Conservation (phyloP, 441 rosid genomes). For the Bruguiera hainesii region DNA sequence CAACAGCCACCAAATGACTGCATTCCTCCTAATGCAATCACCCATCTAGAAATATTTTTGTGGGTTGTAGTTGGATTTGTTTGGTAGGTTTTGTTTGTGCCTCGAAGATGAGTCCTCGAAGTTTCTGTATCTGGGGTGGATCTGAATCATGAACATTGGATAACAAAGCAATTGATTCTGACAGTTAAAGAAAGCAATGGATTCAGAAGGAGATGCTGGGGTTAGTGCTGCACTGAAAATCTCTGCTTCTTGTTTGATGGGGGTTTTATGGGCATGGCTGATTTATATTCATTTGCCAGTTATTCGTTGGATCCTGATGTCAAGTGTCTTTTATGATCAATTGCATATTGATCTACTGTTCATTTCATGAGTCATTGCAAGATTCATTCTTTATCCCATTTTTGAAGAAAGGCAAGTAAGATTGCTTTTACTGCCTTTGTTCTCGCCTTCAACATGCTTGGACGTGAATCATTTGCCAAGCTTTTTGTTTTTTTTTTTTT, state of each 20-base stretch:
- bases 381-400: constrained; percentile 3
- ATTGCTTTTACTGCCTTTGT: not conserved
- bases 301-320: not conserved
- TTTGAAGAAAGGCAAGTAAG: not conserved
- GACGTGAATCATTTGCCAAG: not conserved
- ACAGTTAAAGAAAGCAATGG: constrained; percentile 15
- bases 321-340: not conserved
- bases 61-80: no score
- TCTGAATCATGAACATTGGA: not conserved
- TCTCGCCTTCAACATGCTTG: not conserved
- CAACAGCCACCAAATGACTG: no score
- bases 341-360: not conserved
- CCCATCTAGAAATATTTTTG: no score
- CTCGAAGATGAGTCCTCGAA: not conserved
- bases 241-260: not conserved
- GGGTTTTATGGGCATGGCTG: not conserved
- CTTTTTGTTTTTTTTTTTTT: no score
- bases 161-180: not conserved
- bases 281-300: not conserved
- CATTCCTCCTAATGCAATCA: no score
- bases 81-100: no score
- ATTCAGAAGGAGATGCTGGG: constrained; percentile 20
- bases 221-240: constrained; percentile 11
- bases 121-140: not conserved
- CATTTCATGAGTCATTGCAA: not conserved